A percentile compares a stretch with the other conserved stretches of the same genome.
Evolutionary conservation across 2,329 filamentous ascomycete genomes (phyloP).

Genomic region (Microascus cirrosus): DNA sequence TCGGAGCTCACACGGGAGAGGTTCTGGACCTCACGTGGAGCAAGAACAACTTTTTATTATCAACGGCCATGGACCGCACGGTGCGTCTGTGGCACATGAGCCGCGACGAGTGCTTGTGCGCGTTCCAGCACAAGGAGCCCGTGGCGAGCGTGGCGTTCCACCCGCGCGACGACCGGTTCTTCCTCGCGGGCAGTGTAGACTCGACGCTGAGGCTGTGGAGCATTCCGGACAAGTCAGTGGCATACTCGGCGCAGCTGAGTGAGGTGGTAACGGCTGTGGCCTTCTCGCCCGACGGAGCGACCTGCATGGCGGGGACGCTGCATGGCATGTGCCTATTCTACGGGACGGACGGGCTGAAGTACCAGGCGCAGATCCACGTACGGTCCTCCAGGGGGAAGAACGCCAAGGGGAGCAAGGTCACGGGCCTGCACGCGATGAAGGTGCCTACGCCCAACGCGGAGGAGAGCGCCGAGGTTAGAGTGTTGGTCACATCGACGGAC

Average conservation of each 20-base stretch:
- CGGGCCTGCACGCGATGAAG: slow-evolving; percentile 70
- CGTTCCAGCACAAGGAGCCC: slow-evolving; percentile 89
- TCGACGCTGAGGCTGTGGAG: slow-evolving; percentile 86
- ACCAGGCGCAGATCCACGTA: slow-evolving; percentile 81
- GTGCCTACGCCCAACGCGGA: slow-evolving; percentile 29
- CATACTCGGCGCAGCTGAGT: slow-evolving; percentile 63
- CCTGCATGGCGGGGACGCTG: slow-evolving; percentile 77
- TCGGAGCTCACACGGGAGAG: slow-evolving; percentile 72
- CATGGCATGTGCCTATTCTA: slow-evolving; percentile 83
- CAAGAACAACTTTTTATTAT: slow-evolving; percentile 95
- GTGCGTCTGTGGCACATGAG: slow-evolving; percentile 89
- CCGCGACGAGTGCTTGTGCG: slow-evolving; percentile 75
- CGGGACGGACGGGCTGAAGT: slow-evolving; percentile 81
- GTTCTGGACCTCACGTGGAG: slow-evolving; percentile 94
- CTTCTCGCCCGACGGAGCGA: slow-evolving; percentile 86
- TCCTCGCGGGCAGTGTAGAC: slow-evolving; percentile 86
- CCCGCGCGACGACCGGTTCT: slow-evolving; percentile 90
- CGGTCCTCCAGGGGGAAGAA: slow-evolving; percentile 86
- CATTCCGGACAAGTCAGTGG: slow-evolving; percentile 91
- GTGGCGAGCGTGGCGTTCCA: slow-evolving; percentile 94
- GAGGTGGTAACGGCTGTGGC: slow-evolving; percentile 91
- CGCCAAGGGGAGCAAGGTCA: slow-evolving; percentile 94
- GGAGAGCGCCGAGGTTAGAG: slow-evolving; percentile 58
- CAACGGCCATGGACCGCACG: slow-evolving; percentile 96
- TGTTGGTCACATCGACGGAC: slow-evolving; percentile 90